Evolutionary conservation across 192 early-diverging fungal species (phyloP).

Genomic region (Mortierella antarctica): DNA sequence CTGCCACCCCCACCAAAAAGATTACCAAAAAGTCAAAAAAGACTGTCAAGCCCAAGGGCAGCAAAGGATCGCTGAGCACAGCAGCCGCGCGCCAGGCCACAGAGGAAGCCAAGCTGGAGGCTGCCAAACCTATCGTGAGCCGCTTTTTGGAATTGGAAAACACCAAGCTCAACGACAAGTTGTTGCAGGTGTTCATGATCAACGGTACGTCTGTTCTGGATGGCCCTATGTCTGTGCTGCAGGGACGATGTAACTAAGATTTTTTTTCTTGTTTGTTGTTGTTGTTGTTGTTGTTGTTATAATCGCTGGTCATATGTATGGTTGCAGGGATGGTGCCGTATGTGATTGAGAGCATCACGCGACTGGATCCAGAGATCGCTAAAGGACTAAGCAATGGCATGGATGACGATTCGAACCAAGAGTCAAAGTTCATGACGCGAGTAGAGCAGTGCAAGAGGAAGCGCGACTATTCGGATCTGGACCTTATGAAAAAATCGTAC

Average conservation of each 20-base stretch:
- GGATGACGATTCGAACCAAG: slow-evolving; percentile 27
- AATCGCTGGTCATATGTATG: neutral
- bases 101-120: slow-evolving; percentile 45
- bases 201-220: slow-evolving; percentile 12
- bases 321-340: slow-evolving; percentile 32
- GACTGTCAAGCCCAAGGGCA: slow-evolving; percentile 32
- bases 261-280: neutral
- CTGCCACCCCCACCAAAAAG: slow-evolving; percentile 45
- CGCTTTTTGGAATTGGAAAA: slow-evolving; percentile 46
- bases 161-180: slow-evolving; percentile 49
- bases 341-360: slow-evolving; percentile 40
- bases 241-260: neutral
- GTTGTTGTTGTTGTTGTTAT: neutral
- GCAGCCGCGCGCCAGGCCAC: slow-evolving; percentile 35
- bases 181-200: slow-evolving; percentile 49
- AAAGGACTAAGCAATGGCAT: slow-evolving; percentile 15
- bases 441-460: slow-evolving; percentile 26
- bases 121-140: slow-evolving; percentile 47
- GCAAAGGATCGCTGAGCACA: slow-evolving; percentile 31
- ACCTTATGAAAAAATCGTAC: slow-evolving; percentile 51
- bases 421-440: slow-evolving; percentile 37
- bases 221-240: neutral
- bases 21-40: slow-evolving; percentile 52
- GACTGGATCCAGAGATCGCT: slow-evolving; percentile 41
- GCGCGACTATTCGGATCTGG: slow-evolving; percentile 35